Percentiles rank a stretch among this genome's conserved stretches.
Conservation (phyloP, 2,329 filamentous ascomycete genomes). For the Aspergillus sojae region DNA sequence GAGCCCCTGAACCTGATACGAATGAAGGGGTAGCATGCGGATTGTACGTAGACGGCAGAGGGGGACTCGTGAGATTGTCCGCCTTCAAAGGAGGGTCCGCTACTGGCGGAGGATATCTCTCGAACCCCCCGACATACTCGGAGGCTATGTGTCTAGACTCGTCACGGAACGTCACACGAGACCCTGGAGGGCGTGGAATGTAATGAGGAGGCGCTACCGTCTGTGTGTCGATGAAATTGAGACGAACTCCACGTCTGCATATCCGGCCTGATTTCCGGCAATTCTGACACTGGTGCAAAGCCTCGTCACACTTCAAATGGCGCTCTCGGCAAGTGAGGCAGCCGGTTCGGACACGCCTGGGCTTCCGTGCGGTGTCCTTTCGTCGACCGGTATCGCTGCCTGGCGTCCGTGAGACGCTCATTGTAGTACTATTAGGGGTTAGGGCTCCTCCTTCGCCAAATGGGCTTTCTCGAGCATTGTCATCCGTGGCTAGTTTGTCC, state of each 20-base stretch:
- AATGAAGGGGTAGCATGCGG: conserved; percentile 50
- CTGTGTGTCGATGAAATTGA: conserved; percentile 90
- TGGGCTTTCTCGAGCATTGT: conserved; percentile 12
- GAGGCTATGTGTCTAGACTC: conserved; percentile 89
- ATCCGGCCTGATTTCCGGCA: conserved; percentile 84
- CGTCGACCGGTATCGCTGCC: conserved; percentile 24
- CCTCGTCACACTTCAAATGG: conserved; percentile 90
- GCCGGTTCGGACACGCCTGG: conserved; percentile 85
- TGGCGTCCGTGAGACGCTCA: conserved; percentile 12
- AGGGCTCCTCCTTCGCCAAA: conserved; percentile 14
- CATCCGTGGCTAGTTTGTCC: conserved; percentile 1
- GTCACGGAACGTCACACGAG: conserved; percentile 78
- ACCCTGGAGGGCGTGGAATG: conserved; percentile 64
- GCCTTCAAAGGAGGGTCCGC: conserved; percentile 36
- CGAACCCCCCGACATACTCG: conserved; percentile 79
- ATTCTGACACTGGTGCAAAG: conserved; percentile 67
- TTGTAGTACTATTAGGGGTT: conserved; percentile 16
- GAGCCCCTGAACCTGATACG: conserved; percentile 50
- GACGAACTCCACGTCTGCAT: conserved; percentile 81
- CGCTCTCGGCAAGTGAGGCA: conserved; percentile 88
- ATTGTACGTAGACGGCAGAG: conserved; percentile 6
- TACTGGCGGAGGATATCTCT: conserved; percentile 67
- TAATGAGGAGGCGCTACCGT: conserved; percentile 67
- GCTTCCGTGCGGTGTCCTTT: conserved; percentile 54
- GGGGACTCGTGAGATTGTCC: conserved; percentile 13